These are phyloP conservation scores for Chrysosporium keratinophilum DNA, from an alignment of 2,329 filamentous ascomycete species.

Conservation along the genomic window DNA sequence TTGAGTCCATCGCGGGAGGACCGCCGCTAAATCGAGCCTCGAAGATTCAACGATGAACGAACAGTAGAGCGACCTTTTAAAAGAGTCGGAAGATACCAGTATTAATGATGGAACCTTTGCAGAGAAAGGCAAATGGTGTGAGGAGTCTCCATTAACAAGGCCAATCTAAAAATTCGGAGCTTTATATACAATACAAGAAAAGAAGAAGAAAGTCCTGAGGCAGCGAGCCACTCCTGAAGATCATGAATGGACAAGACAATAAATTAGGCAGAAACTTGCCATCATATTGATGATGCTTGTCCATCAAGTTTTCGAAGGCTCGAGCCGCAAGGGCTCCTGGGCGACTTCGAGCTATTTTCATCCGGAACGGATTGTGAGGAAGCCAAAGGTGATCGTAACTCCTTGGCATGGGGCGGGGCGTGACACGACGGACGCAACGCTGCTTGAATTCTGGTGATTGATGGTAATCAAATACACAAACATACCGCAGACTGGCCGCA, in stretches of 20 bases:
- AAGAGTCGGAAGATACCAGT: not conserved
- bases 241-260: not conserved
- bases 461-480: too few species aligned
- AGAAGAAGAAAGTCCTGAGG: not conserved
- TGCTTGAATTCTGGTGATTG: too few species aligned
- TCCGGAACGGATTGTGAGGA: too few species aligned
- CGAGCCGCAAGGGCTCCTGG: not conserved
- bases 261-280: slow-evolving; percentile 1
- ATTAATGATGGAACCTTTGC: too few species aligned
- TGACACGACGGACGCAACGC: too few species aligned
- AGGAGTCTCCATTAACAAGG: too few species aligned
- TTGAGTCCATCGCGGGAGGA: not conserved
- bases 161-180: too few species aligned
- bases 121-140: too few species aligned
- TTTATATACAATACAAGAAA: not conserved
- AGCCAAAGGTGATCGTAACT: too few species aligned
- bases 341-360: not conserved
- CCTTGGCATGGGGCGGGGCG: not conserved
- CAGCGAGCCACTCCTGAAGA: not conserved
- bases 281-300: not conserved
- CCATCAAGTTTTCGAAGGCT: not conserved
- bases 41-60: not conserved
- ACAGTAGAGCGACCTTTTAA: not conserved
- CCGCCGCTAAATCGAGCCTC: not conserved
- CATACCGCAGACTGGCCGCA: too few species aligned